A percentile compares a stretch with the other conserved stretches of the same genome.
These are phyloP conservation scores for Thuja plicata DNA, from an alignment of 83 land plant species.

Conservation along the genomic window DNA sequence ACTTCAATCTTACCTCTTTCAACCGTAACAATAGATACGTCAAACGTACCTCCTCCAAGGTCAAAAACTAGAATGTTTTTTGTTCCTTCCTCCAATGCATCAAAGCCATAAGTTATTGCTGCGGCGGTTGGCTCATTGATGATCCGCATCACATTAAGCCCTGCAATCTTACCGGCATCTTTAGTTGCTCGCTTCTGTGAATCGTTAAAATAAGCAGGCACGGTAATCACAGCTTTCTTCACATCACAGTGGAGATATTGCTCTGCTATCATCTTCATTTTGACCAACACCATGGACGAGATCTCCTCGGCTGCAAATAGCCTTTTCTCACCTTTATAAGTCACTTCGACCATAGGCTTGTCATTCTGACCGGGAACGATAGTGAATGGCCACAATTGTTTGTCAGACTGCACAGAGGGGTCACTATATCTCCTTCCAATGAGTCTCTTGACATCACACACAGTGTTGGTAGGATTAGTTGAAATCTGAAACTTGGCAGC, in stretches of 20 bases:
- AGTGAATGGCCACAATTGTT: conserved; percentile 23
- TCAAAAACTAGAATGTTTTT: too few species aligned
- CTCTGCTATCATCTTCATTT: too few species aligned
- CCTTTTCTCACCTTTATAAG: conserved; percentile 15
- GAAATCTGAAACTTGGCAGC: too few species aligned
- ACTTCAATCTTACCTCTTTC: too few species aligned
- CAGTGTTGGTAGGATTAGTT: conserved; percentile 28
- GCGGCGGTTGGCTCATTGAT: too few species aligned
- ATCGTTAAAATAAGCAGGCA: conserved; percentile 22
- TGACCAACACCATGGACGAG: conserved; percentile 14
- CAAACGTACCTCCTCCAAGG: too few species aligned
- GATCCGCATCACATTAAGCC: too few species aligned
- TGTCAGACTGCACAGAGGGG: conserved; percentile 22
- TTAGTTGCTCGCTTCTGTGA: conserved; percentile 15
- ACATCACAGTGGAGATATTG: too few species aligned
- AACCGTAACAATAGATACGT: too few species aligned
- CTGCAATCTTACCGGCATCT: background rate
- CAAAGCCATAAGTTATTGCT: too few species aligned
- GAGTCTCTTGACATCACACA: conserved; percentile 32
- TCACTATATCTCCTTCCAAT: conserved; percentile 27
- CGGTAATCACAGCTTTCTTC: background rate
- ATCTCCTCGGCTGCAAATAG: conserved; percentile 22
- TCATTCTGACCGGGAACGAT: conserved; percentile 17
- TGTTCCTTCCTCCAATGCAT: too few species aligned
- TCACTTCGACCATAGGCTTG: too few species aligned